Evolutionary conservation across 1,284 basidiomycete genomes (phyloP).

Genomic region (Cutaneotrichosporon daszewskae): DNA sequence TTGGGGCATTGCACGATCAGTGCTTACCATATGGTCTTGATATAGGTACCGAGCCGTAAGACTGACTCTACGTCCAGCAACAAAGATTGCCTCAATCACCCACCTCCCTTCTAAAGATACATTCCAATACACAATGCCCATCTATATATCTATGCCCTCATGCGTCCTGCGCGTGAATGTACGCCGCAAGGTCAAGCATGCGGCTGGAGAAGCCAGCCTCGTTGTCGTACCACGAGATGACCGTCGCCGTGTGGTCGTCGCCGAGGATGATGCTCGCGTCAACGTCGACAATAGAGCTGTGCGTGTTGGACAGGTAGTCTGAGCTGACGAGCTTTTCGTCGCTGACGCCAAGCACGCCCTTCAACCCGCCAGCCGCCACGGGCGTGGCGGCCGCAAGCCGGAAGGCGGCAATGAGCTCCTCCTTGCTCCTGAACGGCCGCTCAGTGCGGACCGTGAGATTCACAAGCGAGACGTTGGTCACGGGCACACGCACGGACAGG

Average conservation of each 20-base stretch:
- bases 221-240: conserved; percentile 49
- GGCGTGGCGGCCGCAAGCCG: conserved; percentile 30
- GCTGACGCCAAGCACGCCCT: conserved; percentile 40
- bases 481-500: conserved; percentile 48
- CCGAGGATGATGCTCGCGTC: conserved; percentile 44
- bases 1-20: no score
- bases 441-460: conserved; percentile 47
- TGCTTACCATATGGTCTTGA: no score
- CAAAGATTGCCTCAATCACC: no score
- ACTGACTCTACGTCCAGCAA: no score
- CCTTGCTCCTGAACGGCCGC: conserved; percentile 36
- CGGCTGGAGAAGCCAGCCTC: conserved; percentile 36
- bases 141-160: not conserved
- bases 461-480: conserved; percentile 48
- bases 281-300: conserved; percentile 42
- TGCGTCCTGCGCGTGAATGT: conserved; percentile 8
- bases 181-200: conserved; percentile 19
- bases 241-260: conserved; percentile 39
- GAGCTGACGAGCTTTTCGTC: conserved; percentile 48
- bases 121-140: not conserved
- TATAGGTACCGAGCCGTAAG: no score
- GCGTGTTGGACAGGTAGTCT: conserved; percentile 42
- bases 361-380: conserved; percentile 19
- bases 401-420: conserved; percentile 44
- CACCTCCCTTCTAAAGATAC: conserved; percentile 5